Conservation (phyloP, 2,329 filamentous ascomycete genomes). For the Fusarium vanettenii region DNA sequence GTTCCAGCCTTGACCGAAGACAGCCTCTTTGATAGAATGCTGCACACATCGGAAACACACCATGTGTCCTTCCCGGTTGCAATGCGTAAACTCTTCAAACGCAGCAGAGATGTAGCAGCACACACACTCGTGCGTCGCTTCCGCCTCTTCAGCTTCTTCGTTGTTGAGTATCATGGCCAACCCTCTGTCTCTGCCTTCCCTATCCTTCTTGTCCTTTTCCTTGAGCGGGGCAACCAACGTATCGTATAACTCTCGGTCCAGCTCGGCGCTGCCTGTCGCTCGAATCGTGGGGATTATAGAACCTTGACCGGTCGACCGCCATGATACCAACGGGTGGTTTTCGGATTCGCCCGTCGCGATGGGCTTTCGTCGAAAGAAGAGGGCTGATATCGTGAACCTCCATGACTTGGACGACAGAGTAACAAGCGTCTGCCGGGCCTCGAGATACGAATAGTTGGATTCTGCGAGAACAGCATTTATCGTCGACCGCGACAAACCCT, state of each 20-base stretch:
- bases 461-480: constrained; percentile 85
- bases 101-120: constrained; percentile 80
- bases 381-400: constrained; percentile 77
- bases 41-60: constrained; percentile 87
- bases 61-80: constrained; percentile 75
- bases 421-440: constrained; percentile 76
- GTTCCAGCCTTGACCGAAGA: constrained; percentile 94
- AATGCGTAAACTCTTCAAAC: constrained; percentile 81
- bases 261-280: constrained; percentile 72
- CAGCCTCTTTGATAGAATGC: constrained; percentile 83
- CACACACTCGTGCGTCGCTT: constrained; percentile 75
- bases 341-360: constrained; percentile 65
- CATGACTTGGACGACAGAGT: constrained; percentile 79
- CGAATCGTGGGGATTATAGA: constrained; percentile 71
- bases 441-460: constrained; percentile 81
- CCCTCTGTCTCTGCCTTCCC: constrained; percentile 63
- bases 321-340: constrained; percentile 71
- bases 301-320: constrained; percentile 67
- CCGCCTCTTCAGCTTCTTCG: constrained; percentile 67
- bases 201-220: constrained; percentile 53
- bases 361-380: constrained; percentile 75
- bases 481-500: constrained; percentile 76
- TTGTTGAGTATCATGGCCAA: constrained; percentile 67
- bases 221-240: constrained; percentile 68
- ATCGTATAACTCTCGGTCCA: constrained; percentile 71